These are phyloP conservation scores for Cichorium intybus DNA, from an alignment of 140 eudicot species.

Conservation along the genomic window DNA sequence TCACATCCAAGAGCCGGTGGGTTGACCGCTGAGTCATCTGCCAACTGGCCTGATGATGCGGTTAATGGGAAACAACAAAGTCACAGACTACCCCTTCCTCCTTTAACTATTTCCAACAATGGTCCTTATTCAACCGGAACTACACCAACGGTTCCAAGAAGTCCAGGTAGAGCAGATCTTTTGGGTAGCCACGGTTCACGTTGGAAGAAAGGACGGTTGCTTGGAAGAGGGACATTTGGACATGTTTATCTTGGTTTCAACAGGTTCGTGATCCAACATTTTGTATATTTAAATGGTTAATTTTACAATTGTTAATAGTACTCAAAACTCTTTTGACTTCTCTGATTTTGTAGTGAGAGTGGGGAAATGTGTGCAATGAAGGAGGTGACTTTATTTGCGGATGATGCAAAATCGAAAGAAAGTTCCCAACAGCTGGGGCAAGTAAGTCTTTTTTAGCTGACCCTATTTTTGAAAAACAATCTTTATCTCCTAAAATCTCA, in stretches of 20 bases:
- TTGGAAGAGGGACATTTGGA: conserved; percentile 94
- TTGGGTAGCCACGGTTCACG: conserved; percentile 64
- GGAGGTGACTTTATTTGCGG: conserved; percentile 81
- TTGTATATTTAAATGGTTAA: not conserved
- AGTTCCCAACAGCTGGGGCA: conserved; percentile 83
- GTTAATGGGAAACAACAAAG: conserved; percentile 55
- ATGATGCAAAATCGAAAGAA: conserved; percentile 84
- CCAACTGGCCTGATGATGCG: conserved; percentile 55
- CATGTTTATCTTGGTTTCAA: conserved; percentile 92
- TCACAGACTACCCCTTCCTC: conserved; percentile 86
- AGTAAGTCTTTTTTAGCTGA: conserved; percentile 42
- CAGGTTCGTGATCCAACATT: conserved; percentile 40
- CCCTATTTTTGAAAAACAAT: not conserved
- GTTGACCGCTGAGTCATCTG: conserved; percentile 41
- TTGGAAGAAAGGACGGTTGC: conserved; percentile 90
- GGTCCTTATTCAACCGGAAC: conserved; percentile 72
- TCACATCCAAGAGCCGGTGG: conserved; percentile 80
- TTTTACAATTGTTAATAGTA: not conserved
- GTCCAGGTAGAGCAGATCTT: conserved; percentile 71
- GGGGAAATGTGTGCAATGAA: conserved; percentile 99
- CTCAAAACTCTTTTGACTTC: not conserved
- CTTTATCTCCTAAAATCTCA: not conserved
- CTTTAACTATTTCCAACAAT: conserved; percentile 43
- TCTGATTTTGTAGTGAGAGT: conserved; percentile 54
- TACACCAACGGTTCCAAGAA: conserved; percentile 69